Conservation (phyloP, 2,329 filamentous ascomycete genomes). For the Fusarium compactum region DNA sequence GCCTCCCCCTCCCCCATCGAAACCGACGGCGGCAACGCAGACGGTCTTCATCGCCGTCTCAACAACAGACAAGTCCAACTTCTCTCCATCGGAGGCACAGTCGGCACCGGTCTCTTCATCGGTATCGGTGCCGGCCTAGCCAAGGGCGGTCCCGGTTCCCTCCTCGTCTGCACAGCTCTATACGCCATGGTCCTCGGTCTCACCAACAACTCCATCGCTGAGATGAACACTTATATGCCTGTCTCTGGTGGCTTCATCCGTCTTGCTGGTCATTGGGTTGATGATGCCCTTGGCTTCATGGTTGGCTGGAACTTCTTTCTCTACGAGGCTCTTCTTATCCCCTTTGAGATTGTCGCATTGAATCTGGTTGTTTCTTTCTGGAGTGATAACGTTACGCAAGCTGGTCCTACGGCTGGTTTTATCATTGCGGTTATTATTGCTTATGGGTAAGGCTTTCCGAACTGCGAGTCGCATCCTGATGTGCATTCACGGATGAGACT, state of each 20-base stretch:
- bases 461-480: conserved; percentile 34
- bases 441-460: conserved; percentile 37
- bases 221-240: conserved; percentile 43
- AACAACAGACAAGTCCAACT: conserved; percentile 43
- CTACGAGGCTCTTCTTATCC: conserved; percentile 50
- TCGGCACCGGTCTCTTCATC: conserved; percentile 38
- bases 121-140: conserved; percentile 39
- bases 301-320: conserved; percentile 52
- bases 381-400: conserved; percentile 30
- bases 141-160: conserved; percentile 35
- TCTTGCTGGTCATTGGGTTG: conserved; percentile 39
- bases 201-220: conserved; percentile 42
- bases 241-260: conserved; percentile 40
- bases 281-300: conserved; percentile 42
- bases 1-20: conserved; percentile 9
- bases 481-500: conserved; percentile 35
- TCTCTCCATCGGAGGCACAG: conserved; percentile 33
- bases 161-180: conserved; percentile 36
- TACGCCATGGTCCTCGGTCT: conserved; percentile 39
- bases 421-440: conserved; percentile 37
- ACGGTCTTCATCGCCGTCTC: conserved; percentile 39
- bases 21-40: conserved; percentile 23
- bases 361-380: conserved; percentile 51
- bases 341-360: conserved; percentile 50
- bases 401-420: conserved; percentile 48